Conservation (phyloP, 2,329 filamentous ascomycete species). For the Fusarium musae region DNA sequence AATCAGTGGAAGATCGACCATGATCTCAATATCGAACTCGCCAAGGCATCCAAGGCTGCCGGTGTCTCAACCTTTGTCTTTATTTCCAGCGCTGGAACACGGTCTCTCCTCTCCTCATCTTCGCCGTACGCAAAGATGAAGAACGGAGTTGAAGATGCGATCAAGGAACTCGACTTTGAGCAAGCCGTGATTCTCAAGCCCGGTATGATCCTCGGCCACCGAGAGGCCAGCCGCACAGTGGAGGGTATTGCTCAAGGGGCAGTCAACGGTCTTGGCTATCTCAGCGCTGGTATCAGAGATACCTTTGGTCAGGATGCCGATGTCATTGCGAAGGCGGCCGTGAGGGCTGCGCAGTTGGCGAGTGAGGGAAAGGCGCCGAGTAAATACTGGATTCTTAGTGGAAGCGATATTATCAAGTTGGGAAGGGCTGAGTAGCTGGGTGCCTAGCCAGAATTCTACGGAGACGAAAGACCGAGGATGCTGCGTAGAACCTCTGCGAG, state of each 20-base stretch:
- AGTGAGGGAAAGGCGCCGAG: constrained; percentile 67
- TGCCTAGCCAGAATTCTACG: constrained; percentile 26
- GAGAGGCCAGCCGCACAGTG: constrained; percentile 68
- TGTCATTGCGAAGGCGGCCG: constrained; percentile 75
- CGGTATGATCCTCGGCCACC: constrained; percentile 77
- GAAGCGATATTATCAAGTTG: constrained; percentile 72
- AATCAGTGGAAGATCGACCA: constrained; percentile 90
- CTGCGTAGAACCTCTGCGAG: neutral
- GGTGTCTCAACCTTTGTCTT: constrained; percentile 82
- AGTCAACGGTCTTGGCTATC: constrained; percentile 64
- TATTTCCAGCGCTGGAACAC: constrained; percentile 69
- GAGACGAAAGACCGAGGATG: constrained; percentile 18
- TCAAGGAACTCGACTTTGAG: constrained; percentile 79
- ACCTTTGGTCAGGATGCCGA: constrained; percentile 77
- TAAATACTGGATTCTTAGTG: constrained; percentile 70
- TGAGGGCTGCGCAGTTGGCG: constrained; percentile 68
- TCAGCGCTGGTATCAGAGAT: constrained; percentile 70
- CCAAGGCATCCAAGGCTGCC: constrained; percentile 76
- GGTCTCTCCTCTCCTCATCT: constrained; percentile 53
- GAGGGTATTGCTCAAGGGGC: constrained; percentile 68
- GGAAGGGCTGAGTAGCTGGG: constrained; percentile 69
- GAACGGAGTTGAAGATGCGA: constrained; percentile 82
- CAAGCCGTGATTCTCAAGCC: constrained; percentile 80
- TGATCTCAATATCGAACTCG: constrained; percentile 84
- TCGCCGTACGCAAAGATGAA: constrained; percentile 78